These are phyloP conservation scores for Phytopythium montanum DNA, from an alignment of 352 stramenopile genomes.

Conservation along the genomic window DNA sequence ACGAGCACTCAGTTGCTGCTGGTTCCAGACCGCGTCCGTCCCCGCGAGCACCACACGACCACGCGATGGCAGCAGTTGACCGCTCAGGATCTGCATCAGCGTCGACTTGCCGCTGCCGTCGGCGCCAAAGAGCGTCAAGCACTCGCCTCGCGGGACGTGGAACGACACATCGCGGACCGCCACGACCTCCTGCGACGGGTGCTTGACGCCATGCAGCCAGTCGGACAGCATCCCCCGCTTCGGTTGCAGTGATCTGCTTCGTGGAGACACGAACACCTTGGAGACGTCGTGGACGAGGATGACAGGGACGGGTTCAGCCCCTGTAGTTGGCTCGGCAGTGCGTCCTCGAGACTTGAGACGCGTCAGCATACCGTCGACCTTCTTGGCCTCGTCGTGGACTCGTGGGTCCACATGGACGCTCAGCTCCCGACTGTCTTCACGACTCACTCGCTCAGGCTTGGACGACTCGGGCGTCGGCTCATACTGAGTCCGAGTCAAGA, in stretches of 20 bases:
- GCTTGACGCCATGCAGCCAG: background rate
- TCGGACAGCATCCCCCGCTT: background rate
- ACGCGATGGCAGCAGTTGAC: constrained; percentile 11
- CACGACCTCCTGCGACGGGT: background rate
- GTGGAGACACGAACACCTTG: constrained; percentile 5
- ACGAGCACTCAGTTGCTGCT: constrained; percentile 11
- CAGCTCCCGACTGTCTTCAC: background rate
- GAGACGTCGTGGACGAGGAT: constrained; percentile 7
- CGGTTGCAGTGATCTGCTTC: background rate
- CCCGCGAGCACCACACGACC: constrained; percentile 16
- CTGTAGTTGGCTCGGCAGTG: background rate
- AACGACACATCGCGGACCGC: constrained; percentile 9
- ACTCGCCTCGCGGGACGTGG: constrained; percentile 15
- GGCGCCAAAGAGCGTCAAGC: constrained; percentile 11
- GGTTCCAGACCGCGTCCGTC: constrained; percentile 16
- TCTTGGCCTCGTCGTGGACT: background rate
- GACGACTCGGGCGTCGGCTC: background rate
- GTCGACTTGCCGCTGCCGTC: constrained; percentile 13
- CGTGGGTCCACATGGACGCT: constrained; percentile 4
- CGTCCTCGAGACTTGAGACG: background rate
- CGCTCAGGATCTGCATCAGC: constrained; percentile 16
- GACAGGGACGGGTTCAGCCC: background rate
- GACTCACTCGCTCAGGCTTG: background rate
- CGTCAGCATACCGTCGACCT: background rate
- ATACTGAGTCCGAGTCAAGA: background rate